Conservation (phyloP, 1,139 yeast species). For the Tardiomyces digboiensis region DNA sequence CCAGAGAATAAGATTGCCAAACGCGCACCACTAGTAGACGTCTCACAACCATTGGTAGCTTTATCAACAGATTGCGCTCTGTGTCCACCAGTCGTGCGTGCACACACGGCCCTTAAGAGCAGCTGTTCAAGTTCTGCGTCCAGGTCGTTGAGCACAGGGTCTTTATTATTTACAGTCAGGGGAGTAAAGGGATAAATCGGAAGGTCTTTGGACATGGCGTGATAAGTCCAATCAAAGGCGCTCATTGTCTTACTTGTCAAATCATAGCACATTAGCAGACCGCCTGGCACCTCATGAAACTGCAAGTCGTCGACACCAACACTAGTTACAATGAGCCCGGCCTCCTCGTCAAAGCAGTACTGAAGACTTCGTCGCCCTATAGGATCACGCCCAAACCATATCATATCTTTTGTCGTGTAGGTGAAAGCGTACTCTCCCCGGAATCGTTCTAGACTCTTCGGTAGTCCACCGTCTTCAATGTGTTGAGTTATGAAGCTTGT, state of each 20-base stretch:
- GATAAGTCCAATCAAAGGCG: neutral
- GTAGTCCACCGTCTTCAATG: constrained; percentile 13
- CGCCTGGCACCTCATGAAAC: constrained; percentile 24
- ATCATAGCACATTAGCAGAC: constrained; percentile 16
- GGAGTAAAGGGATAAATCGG: neutral
- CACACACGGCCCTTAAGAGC: neutral
- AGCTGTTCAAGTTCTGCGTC: neutral
- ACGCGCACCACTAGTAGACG: neutral
- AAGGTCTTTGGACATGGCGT: too few relatives aligned
- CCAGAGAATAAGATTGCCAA: constrained; percentile 81
- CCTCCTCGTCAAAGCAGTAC: constrained; percentile 22
- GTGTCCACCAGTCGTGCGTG: neutral
- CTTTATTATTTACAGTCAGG: neutral
- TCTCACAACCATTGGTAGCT: constrained; percentile 34
- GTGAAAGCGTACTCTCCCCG: constrained; percentile 79
- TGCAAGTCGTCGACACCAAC: constrained; percentile 11
- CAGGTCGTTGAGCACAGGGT: neutral
- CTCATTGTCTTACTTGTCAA: constrained; percentile 3
- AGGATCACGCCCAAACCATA: constrained; percentile 78
- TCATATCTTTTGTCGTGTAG: constrained; percentile 36
- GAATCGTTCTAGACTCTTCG: constrained; percentile 30
- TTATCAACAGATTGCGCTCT: neutral
- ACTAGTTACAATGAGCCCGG: constrained; percentile 22
- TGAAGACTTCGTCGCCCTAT: constrained; percentile 75
- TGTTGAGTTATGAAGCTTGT: constrained; percentile 33